Conservation (phyloP, 306 rosid genomes). For the Sesbania bispinosa region DNA sequence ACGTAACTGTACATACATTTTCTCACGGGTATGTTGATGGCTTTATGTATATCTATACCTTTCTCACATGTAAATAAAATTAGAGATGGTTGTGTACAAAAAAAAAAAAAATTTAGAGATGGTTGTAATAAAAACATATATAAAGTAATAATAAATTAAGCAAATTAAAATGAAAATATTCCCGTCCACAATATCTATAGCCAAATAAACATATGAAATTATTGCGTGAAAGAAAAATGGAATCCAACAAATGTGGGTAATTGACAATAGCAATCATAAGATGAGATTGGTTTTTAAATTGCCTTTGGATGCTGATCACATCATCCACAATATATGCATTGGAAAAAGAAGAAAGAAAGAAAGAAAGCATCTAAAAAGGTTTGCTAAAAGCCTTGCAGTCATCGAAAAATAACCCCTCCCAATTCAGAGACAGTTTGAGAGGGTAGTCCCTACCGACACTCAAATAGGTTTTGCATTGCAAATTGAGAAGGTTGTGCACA, state of each 20-base stretch:
- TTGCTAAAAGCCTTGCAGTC: not conserved
- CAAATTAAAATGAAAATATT: not conserved
- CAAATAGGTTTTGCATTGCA: not conserved
- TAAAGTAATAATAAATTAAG: not conserved
- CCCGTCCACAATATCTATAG: not conserved
- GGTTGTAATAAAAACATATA: not conserved
- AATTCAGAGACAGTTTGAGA: not conserved
- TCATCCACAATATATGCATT: too few species aligned
- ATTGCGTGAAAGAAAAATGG: not conserved
- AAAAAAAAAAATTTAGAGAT: not conserved
- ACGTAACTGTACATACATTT: too few species aligned
- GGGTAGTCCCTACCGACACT: constrained; percentile 9
- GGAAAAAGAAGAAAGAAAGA: too few species aligned
- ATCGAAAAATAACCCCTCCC: not conserved
- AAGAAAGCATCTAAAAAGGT: not conserved
- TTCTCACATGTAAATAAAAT: too few species aligned
- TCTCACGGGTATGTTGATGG: too few species aligned
- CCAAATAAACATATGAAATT: not conserved
- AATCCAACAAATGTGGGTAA: not conserved
- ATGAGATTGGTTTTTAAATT: not conserved
- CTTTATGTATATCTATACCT: too few species aligned
- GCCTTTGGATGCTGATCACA: constrained; percentile 24
- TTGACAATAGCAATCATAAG: not conserved
- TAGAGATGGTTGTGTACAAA: too few species aligned
- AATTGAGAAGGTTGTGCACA: not conserved